Base-by-base conservation (phyloP, 2,329 filamentous ascomycete species). In the Aspergillus brasiliensis region DNA sequence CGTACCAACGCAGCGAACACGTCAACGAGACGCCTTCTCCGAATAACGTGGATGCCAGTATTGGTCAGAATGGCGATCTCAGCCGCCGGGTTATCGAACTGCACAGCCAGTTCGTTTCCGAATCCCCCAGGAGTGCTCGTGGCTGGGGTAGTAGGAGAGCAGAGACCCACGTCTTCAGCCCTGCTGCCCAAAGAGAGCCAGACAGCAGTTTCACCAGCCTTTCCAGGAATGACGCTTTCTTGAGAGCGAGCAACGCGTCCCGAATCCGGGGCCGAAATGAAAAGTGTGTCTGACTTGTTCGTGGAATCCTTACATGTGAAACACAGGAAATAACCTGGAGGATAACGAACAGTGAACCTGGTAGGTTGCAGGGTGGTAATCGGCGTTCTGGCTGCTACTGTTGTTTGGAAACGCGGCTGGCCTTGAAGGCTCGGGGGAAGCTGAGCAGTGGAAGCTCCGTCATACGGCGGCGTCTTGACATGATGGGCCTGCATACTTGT, bases 401-500 rank as follows among this genome's bases (percentile, higher is more conserved):
- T 65, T 46, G 68, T 61, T 42, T 73, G 66, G 61, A 70, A 68
- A 52, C 63, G 65, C 61, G 65, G 54, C 69, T 69, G 65, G 58
- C 61, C 65, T 65, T 69, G 63, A 62, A 62, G 56, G 58, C 57
- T 55, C 56, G 62, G 56, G 63, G 62, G 63, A 63, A 63, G 62
- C 62, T 72, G 75, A 57, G 67, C 23, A 62, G 65, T 51, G 58
- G 72, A 48, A 60, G 66, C 60, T 52, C 63, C 65, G 67, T 75
- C 62, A 65, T 76, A 60, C 76, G 95, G 95, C 1, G 96, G 95
- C 60, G 97, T 96, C 72, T 95, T 96, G 76, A 99, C 91, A 71
- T 96, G 95, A 67, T 96, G 90, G n/a, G 97, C 88, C 75, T 97
- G 93, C 92, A 99, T 97, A 77, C 92, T 97, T 68, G 91, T 93